Percentiles rank a stretch among this genome's conserved stretches.
Conservation (phyloP, 2,329 filamentous ascomycete species). For the Cercospora zeina region DNA sequence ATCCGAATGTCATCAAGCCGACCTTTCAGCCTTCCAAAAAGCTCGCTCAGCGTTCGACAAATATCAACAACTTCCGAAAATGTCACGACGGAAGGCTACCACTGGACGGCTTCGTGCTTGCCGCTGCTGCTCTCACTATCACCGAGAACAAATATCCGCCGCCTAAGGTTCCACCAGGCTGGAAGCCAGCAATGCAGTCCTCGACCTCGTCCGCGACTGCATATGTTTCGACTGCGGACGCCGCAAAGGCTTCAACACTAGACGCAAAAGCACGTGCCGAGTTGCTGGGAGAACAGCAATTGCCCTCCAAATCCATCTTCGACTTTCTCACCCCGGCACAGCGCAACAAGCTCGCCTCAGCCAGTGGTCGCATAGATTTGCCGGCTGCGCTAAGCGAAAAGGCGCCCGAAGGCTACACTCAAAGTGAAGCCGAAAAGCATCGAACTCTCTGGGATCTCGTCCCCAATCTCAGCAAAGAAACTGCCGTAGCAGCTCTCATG, state of each 20-base stretch:
- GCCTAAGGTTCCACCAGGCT: conserved; percentile 68
- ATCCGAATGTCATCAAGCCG: conserved; percentile 44
- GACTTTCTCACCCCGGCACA: conserved; percentile 81
- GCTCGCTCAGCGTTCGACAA: conserved; percentile 29
- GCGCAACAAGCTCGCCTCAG: conserved; percentile 72
- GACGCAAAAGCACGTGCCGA: conserved; percentile 75
- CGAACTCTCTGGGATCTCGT: conserved; percentile 55
- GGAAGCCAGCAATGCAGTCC: conserved; percentile 61
- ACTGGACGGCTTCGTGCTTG: conserved; percentile 76
- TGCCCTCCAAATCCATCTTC: conserved; percentile 93
- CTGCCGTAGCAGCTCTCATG: conserved; percentile 50
- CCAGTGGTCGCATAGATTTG: conserved; percentile 73
- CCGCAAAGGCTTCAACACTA: conserved; percentile 72
- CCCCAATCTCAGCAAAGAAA: conserved; percentile 45
- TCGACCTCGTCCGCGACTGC: conserved; percentile 32
- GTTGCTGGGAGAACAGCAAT: conserved; percentile 73
- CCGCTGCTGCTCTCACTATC: conserved; percentile 48
- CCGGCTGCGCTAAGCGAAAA: conserved; percentile 76
- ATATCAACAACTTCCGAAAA: conserved; percentile 59
- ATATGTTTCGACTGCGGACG: conserved; percentile 71
- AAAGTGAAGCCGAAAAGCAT: conserved; percentile 63
- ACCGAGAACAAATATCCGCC: conserved; percentile 60
- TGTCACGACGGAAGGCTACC: conserved; percentile 83
- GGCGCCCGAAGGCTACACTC: conserved; percentile 61
- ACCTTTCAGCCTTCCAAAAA: conserved; percentile 77